Base-by-base conservation (phyloP, 2,329 filamentous ascomycete species). In the Cadophora sp. region DNA sequence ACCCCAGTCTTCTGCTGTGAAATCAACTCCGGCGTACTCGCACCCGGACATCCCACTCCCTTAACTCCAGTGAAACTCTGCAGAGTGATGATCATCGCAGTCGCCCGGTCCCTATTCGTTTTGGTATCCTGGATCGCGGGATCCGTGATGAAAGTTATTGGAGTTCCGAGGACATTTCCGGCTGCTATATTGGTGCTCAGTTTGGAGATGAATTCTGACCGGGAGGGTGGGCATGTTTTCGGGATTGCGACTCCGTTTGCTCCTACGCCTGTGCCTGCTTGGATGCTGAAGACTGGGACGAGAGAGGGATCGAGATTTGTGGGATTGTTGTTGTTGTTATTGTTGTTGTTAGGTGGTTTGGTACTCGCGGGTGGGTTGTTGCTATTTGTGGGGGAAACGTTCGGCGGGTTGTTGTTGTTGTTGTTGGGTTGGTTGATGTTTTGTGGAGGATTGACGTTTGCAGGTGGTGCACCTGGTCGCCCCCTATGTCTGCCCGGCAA, bases 31-130 rank as follows among this genome's bases (percentile, higher is more conserved):
- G 68, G 68, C 8, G 66, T 66, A 41, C 63, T 66, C 22, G 68
- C 66, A 24, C 55, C 68, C 7, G 68, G 68, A 36, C 68, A 70
- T 8, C 68, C 68, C 20, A 67, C 66, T 16, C 68, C 68, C 58
- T 70, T 68, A 13, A 41, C 48, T 0, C 68, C 68, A 1, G 59
- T 66, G n/a, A 70, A 68, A 20, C 62, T 68, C 55, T 70, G 68
- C 27, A 70, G 6, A 1, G 66, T 68, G n/a, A 70, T 70, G 22
- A 70, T 65, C 66, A 68, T 68, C 8, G 66, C 68, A 20, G 68
- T 70, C 16, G 66, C 68, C 9, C 68, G 60, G 48, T 47, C 24
- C 62, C 67, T 50, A 27, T 66, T 64, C 18, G 68, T 67, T 7
- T 65, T 65, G 1, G 30, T 51, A 47, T 66, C 64, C 27, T 62